A percentile compares a stretch with the other conserved stretches of the same genome.
phyloP scores from a whole-genome alignment of 208 protist species.

The Trypanosoma boissoni region DNA sequence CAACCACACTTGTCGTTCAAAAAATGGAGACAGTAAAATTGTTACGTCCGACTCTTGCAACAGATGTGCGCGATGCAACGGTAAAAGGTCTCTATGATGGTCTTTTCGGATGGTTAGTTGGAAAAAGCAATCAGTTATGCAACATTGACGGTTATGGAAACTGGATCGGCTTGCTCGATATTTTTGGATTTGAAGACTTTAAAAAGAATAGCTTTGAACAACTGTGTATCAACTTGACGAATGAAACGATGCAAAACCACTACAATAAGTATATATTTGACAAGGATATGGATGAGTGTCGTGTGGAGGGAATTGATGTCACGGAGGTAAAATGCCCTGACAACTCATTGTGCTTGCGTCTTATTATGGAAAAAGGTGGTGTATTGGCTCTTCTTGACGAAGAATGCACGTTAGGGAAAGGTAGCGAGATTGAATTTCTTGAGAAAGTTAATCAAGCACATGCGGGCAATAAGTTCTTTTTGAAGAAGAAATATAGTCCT shows the following conservation, averaged over 20 bases:
- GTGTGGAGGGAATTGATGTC: slow-evolving; percentile 82
- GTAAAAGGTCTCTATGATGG: slow-evolving; percentile 37
- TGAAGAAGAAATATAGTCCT: slow-evolving; percentile 27
- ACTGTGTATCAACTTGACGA: slow-evolving; percentile 95
- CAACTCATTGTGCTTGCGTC: slow-evolving; percentile 69
- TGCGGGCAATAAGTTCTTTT: slow-evolving; percentile 30
- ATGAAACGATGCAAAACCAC: slow-evolving; percentile 92
- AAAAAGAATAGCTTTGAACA: slow-evolving; percentile 94
- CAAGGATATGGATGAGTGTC: slow-evolving; percentile 39
- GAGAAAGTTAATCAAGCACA: slow-evolving; percentile 46
- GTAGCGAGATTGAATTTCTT: slow-evolving; percentile 48
- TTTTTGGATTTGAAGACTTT: slow-evolving; percentile 83
- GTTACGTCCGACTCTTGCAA: slow-evolving; percentile 31
- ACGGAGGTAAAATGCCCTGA: slow-evolving; percentile 66
- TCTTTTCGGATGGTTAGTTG: slow-evolving; percentile 36
- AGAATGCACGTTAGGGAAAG: slow-evolving; percentile 65
- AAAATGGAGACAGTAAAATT: slow-evolving; percentile 19
- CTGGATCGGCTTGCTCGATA: slow-evolving; percentile 69
- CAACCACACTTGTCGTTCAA: slow-evolving; percentile 30
- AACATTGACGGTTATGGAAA: slow-evolving; percentile 6
- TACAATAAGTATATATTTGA: slow-evolving; percentile 86
- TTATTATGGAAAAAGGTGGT: slow-evolving; percentile 77
- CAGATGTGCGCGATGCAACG: slow-evolving; percentile 54
- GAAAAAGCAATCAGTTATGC: slow-evolving; percentile 33
- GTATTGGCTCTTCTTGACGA: slow-evolving; percentile 85